Percentiles rank a stretch among this genome's conserved stretches.
Conservation (phyloP, 805 yeast genomes). For the Candida silvatica region DNA sequence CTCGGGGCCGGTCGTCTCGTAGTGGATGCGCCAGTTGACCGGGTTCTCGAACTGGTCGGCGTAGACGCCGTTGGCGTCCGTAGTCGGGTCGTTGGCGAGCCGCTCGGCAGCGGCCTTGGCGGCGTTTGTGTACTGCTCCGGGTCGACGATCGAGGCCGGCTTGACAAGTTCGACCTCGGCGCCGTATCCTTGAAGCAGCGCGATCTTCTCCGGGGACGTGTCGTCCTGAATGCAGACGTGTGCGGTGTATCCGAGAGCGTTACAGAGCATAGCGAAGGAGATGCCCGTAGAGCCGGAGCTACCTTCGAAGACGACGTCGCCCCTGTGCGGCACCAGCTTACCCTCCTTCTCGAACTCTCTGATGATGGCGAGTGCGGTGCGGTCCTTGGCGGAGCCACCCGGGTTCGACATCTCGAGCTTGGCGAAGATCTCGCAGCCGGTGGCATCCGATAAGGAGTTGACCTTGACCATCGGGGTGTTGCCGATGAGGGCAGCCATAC, state of each 20-base stretch:
- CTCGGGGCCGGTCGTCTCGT: slow-evolving; percentile 84
- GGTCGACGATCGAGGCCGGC: slow-evolving; percentile 94
- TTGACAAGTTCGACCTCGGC: slow-evolving; percentile 79
- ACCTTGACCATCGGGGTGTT: slow-evolving; percentile 80
- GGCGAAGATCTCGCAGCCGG: slow-evolving; percentile 81
- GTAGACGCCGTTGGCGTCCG: slow-evolving; percentile 55
- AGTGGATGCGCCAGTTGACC: slow-evolving; percentile 82
- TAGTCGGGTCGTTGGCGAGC: slow-evolving; percentile 31
- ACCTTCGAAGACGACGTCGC: slow-evolving; percentile 84
- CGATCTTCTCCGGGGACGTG: slow-evolving; percentile 77
- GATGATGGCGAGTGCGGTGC: slow-evolving; percentile 85
- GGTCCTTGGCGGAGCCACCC: slow-evolving; percentile 92
- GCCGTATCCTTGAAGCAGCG: slow-evolving; percentile 63
- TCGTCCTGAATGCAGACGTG: slow-evolving; percentile 96
- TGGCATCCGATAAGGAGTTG: slow-evolving; percentile 56
- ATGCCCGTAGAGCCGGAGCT: slow-evolving; percentile 97
- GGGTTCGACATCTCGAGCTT: slow-evolving; percentile 83
- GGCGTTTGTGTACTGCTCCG: slow-evolving; percentile 83
- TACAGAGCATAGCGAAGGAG: slow-evolving; percentile 82
- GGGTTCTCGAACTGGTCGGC: slow-evolving; percentile 96
- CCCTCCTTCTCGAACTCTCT: slow-evolving; percentile 58
- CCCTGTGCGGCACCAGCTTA: slow-evolving; percentile 44
- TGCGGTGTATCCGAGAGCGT: slow-evolving; percentile 80
- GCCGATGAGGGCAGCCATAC: slow-evolving; percentile 60
- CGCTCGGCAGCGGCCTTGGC: slow-evolving; percentile 63